Evolutionary conservation across 805 yeast genomes (phyloP).

Genomic region (Wickerhamiella allomyrinae): DNA sequence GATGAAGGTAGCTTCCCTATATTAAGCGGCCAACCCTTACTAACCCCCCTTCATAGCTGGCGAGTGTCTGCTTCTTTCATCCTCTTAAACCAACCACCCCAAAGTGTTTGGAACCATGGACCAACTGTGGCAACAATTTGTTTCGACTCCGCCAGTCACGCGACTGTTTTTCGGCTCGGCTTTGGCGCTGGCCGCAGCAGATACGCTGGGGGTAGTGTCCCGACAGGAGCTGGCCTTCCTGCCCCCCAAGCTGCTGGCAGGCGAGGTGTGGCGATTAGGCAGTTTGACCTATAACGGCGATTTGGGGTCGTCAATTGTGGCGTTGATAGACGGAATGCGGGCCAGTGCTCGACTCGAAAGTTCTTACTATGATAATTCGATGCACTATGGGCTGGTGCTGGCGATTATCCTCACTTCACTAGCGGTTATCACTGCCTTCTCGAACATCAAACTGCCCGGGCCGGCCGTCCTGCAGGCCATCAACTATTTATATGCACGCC

Average conservation of each 20-base stretch:
- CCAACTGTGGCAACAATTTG: not conserved
- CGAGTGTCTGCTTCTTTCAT: no score
- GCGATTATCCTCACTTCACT: slow-evolving; percentile 16
- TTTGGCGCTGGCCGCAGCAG: slow-evolving; percentile 11
- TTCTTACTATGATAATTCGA: slow-evolving; percentile 20
- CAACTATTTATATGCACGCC: slow-evolving; percentile 35
- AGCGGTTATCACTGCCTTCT: slow-evolving; percentile 22
- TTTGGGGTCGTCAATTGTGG: not conserved
- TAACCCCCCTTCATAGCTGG: no score
- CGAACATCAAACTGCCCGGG: slow-evolving; percentile 20
- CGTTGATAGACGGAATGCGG: slow-evolving; percentile 2
- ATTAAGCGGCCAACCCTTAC: no score
- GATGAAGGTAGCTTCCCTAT: no score
- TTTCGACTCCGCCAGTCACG: slow-evolving; percentile 32
- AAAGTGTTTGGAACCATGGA: no score
- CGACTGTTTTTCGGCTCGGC: slow-evolving; percentile 21
- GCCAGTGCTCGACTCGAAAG: slow-evolving; percentile 22
- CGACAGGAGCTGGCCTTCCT: slow-evolving; percentile 8
- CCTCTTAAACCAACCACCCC: no score
- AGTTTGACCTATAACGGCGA: slow-evolving; percentile 9
- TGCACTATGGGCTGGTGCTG: slow-evolving; percentile 9
- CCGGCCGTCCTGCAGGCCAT: slow-evolving; percentile 27
- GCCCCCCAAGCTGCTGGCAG: slow-evolving; percentile 9
- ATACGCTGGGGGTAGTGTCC: slow-evolving; percentile 2
- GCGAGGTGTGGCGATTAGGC: slow-evolving; percentile 12